Evolutionary conservation across 129 eudicot species (phyloP), one percentile per base, ranked within the genome.

Genomic region (Flaveria brownii): DNA sequence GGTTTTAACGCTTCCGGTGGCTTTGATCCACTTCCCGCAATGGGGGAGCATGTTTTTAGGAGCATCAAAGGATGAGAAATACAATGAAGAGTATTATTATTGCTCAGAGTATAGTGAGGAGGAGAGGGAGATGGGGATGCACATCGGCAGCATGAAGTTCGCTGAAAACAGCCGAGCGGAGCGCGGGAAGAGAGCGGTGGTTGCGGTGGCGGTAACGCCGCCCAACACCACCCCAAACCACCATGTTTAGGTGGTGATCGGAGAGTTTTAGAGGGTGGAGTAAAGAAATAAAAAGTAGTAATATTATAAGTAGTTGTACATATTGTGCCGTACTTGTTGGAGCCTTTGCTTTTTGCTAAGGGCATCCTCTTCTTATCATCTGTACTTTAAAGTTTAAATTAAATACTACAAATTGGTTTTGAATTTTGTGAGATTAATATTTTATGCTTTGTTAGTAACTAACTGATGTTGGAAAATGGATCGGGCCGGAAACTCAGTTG

Each of bases 41-140:
- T 90, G 96, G 96, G 96, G 92, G 47, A 87, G 96, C 73, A 90
- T 90, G 91, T 81, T 84, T 42, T 75, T 84, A 5, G 82, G 84
- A 43, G 84, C 86, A 1, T 78, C 88, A 11, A 75, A 84, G 74
- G 55, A 81, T 36, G 82, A 74, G 23, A 50, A 84, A 33, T 73
- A 80, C 74, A 78, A 75, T 51, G 92, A 85, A 76, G 87, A 88
- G 72, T 64, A 85, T 62, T 88, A 88, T 25, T 88, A 85, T 30
- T 70, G 76, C 51, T 73, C 81, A 16, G 92, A 88, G 87, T 88
- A 86, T 79, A 83, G 57, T 2, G 88, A 85, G 51, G 89, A 78
- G 30, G 92, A 88, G 76, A 82, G 83, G 36, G 70, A 68, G 57
- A 81, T 72, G 63, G 88, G 90, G 16, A n/a, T 85, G 81, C 89